phyloP scores from a whole-genome alignment of 768 basidiomycete genomes.

The Trametes coccinea region DNA sequence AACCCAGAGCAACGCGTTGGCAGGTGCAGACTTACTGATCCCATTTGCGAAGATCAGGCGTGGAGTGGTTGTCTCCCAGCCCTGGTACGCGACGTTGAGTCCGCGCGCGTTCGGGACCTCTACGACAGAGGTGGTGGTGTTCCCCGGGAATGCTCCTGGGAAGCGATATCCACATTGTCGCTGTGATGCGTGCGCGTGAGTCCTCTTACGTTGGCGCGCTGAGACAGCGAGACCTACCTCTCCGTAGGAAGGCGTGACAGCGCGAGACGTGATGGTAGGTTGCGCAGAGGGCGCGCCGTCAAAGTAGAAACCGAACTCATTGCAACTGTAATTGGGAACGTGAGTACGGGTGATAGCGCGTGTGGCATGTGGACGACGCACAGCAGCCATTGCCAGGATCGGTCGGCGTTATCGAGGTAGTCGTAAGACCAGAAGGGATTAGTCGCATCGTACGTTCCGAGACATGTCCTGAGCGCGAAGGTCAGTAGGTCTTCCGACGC shows the following conservation, averaged over 20 bases:
- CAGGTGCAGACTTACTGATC: constrained; percentile 45
- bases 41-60: constrained; percentile 72
- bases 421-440: constrained; percentile 50
- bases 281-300: constrained; percentile 36
- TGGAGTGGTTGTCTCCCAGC: constrained; percentile 60
- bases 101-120: constrained; percentile 42
- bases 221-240: constrained; percentile 33
- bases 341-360: background rate
- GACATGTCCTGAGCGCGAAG: constrained; percentile 28
- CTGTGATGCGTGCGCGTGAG: constrained; percentile 32
- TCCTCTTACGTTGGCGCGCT: background rate
- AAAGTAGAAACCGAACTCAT: constrained; percentile 56
- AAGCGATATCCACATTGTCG: constrained; percentile 70
- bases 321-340: constrained; percentile 49
- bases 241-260: constrained; percentile 52
- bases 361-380: constrained; percentile 3
- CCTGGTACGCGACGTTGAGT: constrained; percentile 52
- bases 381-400: constrained; percentile 74
- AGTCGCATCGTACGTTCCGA: constrained; percentile 41
- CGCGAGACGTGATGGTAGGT: constrained; percentile 48
- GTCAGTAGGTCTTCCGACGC: no score
- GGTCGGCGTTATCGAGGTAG: constrained; percentile 46
- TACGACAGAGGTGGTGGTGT: constrained; percentile 19
- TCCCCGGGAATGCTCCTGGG: constrained; percentile 50
- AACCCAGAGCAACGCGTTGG: background rate